A percentile compares a stretch with the other conserved stretches of the same genome.
Conservation (phyloP, 1,284 basidiomycete species). For the Ustilago loliicola region DNA sequence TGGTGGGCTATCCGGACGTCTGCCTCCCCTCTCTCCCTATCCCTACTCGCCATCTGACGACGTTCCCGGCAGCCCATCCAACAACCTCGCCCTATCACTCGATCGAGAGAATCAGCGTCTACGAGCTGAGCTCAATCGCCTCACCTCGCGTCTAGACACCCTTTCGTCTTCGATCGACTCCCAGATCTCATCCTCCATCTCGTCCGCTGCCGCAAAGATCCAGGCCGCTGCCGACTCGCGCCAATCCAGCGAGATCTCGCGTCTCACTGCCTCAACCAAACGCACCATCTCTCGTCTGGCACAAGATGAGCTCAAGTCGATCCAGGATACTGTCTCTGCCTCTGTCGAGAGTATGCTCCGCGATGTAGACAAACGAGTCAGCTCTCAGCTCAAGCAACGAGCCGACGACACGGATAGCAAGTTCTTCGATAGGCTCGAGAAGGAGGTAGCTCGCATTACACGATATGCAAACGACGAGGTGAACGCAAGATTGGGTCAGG, state of each 20-base stretch:
- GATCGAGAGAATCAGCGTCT: slow-evolving; percentile 40
- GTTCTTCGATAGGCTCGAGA: slow-evolving; percentile 34
- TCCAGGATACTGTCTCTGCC: slow-evolving; percentile 38
- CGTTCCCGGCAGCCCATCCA: slow-evolving; percentile 13
- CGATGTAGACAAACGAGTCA: slow-evolving; percentile 39
- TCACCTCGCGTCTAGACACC: slow-evolving; percentile 29
- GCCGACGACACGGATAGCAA: slow-evolving; percentile 47
- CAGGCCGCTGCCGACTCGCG: slow-evolving; percentile 29
- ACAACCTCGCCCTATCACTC: slow-evolving; percentile 15
- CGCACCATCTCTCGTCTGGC: slow-evolving; percentile 39
- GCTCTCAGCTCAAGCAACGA: slow-evolving; percentile 35
- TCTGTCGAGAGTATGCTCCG: slow-evolving; percentile 47
- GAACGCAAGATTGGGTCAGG: slow-evolving; percentile 34
- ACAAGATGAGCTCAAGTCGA: slow-evolving; percentile 40
- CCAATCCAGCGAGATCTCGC: slow-evolving; percentile 29
- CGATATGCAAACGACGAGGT: slow-evolving; percentile 50
- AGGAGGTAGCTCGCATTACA: slow-evolving; percentile 31
- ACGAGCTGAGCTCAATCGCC: slow-evolving; percentile 27
- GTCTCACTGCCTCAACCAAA: slow-evolving; percentile 36
- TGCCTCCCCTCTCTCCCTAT: neutral
- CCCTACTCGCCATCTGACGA: slow-evolving; percentile 12
- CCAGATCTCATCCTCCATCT: slow-evolving; percentile 29
- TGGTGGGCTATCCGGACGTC: neutral
- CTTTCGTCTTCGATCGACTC: slow-evolving; percentile 36
- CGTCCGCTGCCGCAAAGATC: slow-evolving; percentile 32